Base-by-base conservation (phyloP, 2,329 filamentous ascomycete species). In the Microsporum canis region DNA sequence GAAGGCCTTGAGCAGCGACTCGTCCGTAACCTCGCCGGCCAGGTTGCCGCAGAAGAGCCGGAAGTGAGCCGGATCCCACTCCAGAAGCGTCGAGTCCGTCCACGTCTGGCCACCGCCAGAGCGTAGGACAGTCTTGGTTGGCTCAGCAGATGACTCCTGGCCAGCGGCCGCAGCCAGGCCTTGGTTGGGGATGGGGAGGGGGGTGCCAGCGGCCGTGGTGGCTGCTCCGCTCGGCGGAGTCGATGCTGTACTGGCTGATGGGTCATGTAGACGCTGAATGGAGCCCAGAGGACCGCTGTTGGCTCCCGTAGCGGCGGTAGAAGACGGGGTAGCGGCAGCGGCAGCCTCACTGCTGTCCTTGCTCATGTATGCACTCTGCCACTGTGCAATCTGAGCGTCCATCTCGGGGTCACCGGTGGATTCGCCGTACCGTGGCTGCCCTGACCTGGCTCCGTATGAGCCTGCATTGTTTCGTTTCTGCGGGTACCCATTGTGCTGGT, bases 31-130 rank as follows among this genome's bases (percentile, higher is more conserved):
- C 78, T 99, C 94, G 67, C 94, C 94, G 45, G 94, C 94, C 58
- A 99, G 82, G 73, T 99, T 99, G 65, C 94, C 94, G 14, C 97
- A 91, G 73, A 97, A 97, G 49, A 99, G 84, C 39, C 94, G 89
- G 70, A 96, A 88, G 72, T 99, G 94, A 33, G 88, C 84, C 1
- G 92, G 92, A 71, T 97, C 91, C 94, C 94, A 99, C 72, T 97
- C 94, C 1, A 97, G 82, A 2, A 99, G 83, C 0, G 88, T 83
- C 61, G 88, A 82, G 72, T 99, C 94, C 29, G 88, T 87, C 94
- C 94, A 99, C 62, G 85, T 88, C 77, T 95, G 89, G 60, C 94
- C 94, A 64, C 94, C 94, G 58, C 92, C 94, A 63, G 88, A 83
- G 43, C 94, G 88, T 57, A 90, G 80, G 0, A 99, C 94, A 0